Percentiles rank a stretch among this genome's conserved stretches.
Evolutionary conservation across 768 basidiomycete genomes (phyloP).

Genomic region (Auricularia auricula-judae): DNA sequence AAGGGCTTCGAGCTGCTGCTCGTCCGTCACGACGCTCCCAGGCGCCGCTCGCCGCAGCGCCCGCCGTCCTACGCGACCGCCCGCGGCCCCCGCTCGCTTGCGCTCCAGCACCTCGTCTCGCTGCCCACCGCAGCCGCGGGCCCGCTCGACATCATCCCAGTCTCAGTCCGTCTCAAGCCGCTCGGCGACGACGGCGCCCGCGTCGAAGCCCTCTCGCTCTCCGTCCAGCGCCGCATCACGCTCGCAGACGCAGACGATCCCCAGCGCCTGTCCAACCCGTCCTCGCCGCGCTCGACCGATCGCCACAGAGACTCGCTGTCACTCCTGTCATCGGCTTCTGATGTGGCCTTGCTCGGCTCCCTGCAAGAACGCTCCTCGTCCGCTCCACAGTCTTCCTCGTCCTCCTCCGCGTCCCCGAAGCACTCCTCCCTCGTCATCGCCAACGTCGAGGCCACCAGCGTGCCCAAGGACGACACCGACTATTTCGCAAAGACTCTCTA

Average conservation of each 20-base stretch:
- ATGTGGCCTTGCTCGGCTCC: conserved; percentile 12
- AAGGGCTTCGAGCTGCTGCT: conserved; percentile 64
- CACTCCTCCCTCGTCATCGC: conserved; percentile 27
- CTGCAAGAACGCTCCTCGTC: conserved; percentile 13
- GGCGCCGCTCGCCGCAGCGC: conserved; percentile 17
- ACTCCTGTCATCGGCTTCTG: not conserved
- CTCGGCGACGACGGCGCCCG: conserved; percentile 38
- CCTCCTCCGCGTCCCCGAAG: conserved; percentile 13
- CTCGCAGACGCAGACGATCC: conserved; percentile 30
- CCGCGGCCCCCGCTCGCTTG: conserved; percentile 45
- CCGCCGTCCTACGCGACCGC: conserved; percentile 23
- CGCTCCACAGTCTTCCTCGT: conserved; percentile 11
- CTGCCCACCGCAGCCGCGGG: conserved; percentile 50
- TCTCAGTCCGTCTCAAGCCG: conserved; percentile 52
- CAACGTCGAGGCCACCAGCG: conserved; percentile 47
- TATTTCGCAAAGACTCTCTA: conserved; percentile 56
- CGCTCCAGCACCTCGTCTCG: conserved; percentile 49
- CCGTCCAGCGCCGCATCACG: conserved; percentile 62
- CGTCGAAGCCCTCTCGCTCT: conserved; percentile 51
- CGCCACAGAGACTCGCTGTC: not conserved
- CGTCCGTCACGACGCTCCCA: conserved; percentile 48
- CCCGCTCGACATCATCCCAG: conserved; percentile 60
- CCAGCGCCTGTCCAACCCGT: conserved; percentile 4
- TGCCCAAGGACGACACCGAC: conserved; percentile 44
- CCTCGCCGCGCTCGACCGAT: conserved; percentile 2